Evolutionary conservation across 1,284 basidiomycete species (phyloP).

Genomic region (Paramarasmius palmivorus): DNA sequence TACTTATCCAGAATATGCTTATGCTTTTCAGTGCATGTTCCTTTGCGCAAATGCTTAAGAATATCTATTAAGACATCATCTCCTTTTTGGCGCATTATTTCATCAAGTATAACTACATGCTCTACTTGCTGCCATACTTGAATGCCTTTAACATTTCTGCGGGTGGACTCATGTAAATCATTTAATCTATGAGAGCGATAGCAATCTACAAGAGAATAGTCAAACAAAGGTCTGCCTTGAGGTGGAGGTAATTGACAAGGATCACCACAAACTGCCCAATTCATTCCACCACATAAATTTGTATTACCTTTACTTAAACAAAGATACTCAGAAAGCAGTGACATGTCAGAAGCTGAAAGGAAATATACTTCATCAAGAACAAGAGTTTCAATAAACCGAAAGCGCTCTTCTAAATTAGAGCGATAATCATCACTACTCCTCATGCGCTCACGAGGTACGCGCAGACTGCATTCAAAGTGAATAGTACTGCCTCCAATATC

Average conservation of each 20-base stretch:
- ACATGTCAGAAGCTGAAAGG: not conserved
- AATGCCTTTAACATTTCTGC: conserved; percentile 14
- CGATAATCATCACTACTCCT: not conserved
- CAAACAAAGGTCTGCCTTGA: conserved; percentile 1
- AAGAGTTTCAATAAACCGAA: not conserved
- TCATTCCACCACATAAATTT: not conserved
- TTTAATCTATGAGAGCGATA: conserved; percentile 6
- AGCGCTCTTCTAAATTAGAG: not conserved
- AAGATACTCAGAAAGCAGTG: not conserved
- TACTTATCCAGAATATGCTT: conserved; percentile 9
- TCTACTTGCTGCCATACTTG: conserved; percentile 15
- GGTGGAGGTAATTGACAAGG: conserved; percentile 1
- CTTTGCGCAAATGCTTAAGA: conserved; percentile 10
- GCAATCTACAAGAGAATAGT: not conserved
- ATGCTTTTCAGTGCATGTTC: conserved; percentile 11
- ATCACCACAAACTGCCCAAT: conserved; percentile 2
- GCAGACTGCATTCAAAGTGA: conserved; percentile 1
- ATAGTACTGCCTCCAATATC: conserved; percentile 7
- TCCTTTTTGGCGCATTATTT: conserved; percentile 16
- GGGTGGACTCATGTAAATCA: conserved; percentile 9
- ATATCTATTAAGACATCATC: conserved; percentile 16
- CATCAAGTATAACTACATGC: conserved; percentile 14
- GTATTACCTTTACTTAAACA: not conserved
- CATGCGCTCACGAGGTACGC: conserved; percentile 1
- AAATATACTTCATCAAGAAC: conserved; percentile 10